phyloP scores from a whole-genome alignment of 192 early-diverging fungal genomes.

The Coemansia sp. region DNA sequence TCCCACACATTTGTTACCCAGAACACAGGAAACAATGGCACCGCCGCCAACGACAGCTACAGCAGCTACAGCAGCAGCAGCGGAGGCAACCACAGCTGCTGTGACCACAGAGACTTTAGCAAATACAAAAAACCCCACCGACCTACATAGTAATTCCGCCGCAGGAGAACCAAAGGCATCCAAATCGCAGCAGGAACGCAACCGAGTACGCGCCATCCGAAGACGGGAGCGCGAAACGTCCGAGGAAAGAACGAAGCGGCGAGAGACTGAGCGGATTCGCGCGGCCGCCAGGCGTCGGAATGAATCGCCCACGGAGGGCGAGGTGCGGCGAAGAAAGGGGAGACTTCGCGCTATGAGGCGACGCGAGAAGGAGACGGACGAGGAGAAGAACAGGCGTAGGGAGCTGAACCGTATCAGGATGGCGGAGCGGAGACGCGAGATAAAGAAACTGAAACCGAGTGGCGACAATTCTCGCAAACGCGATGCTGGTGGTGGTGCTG shows the following conservation, averaged over 20 bases:
- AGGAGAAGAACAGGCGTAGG: conserved; percentile 19
- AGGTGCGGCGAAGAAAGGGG: conserved; percentile 20
- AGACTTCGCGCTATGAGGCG: conserved; percentile 19
- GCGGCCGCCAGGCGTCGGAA: conserved; percentile 20
- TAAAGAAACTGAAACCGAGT: not conserved
- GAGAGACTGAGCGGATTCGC: conserved; percentile 27
- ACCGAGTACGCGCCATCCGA: conserved; percentile 19
- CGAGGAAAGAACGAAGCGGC: conserved; percentile 13
- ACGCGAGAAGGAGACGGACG: conserved; percentile 29
- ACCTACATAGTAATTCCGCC: no score
- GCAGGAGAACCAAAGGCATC: not conserved
- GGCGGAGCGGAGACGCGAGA: conserved; percentile 18
- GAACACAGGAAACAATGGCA: no score
- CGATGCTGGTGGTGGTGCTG: no score
- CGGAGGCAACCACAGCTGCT: no score
- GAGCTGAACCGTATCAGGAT: conserved; percentile 34
- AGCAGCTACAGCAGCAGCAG: no score
- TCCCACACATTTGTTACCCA: no score
- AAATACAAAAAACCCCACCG: no score
- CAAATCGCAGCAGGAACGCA: conserved; percentile 9
- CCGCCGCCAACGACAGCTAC: no score
- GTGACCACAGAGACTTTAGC: no score
- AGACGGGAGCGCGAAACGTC: conserved; percentile 29
- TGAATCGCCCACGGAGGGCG: conserved; percentile 21
- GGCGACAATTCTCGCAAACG: not conserved